Evolutionary conservation across 2,329 filamentous ascomycete genomes (phyloP).

Genomic region (Lachnellula willkommii): DNA sequence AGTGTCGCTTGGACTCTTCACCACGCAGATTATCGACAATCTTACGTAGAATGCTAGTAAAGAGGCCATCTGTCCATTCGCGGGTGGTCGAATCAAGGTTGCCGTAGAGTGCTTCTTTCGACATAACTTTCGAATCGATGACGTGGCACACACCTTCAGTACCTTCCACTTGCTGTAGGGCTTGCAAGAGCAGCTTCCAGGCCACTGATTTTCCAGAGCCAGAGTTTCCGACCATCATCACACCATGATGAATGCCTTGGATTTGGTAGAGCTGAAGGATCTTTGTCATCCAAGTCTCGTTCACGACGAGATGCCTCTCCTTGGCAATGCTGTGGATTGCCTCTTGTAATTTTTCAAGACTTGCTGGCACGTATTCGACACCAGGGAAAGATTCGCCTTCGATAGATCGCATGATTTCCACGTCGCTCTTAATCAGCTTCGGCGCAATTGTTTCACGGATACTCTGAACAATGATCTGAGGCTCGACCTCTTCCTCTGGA

Average conservation of each 20-base stretch:
- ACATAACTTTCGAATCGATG: slow-evolving; percentile 99
- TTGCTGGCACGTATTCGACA: slow-evolving; percentile 86
- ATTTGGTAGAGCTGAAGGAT: slow-evolving; percentile 97
- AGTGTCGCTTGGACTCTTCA: slow-evolving; percentile 93
- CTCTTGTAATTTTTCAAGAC: slow-evolving; percentile 70
- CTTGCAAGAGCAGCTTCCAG: slow-evolving; percentile 88
- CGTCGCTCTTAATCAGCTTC: slow-evolving; percentile 90
- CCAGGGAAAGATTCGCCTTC: slow-evolving; percentile 86
- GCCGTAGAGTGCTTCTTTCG: slow-evolving; percentile 94
- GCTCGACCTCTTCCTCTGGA: slow-evolving; percentile 73
- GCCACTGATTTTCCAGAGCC: slow-evolving; percentile 95
- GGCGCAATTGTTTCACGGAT: slow-evolving; percentile 97
- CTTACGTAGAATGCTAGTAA: slow-evolving; percentile 95
- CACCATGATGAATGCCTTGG: slow-evolving; percentile 94
- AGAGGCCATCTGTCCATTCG: slow-evolving; percentile 98
- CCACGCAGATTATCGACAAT: slow-evolving; percentile 98
- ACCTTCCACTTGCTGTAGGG: slow-evolving; percentile 83
- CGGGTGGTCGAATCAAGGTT: slow-evolving; percentile 93
- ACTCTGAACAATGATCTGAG: slow-evolving; percentile 97
- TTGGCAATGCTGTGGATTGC: slow-evolving; percentile 78
- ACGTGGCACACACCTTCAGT: slow-evolving; percentile 94
- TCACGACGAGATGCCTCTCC: slow-evolving; percentile 83
- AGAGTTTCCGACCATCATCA: slow-evolving; percentile 99
- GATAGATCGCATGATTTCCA: slow-evolving; percentile 78
- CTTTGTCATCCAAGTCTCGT: slow-evolving; percentile 95